Evolutionary conservation across 1,284 basidiomycete species (phyloP).

Genomic region (Apiotrichum sp.): DNA sequence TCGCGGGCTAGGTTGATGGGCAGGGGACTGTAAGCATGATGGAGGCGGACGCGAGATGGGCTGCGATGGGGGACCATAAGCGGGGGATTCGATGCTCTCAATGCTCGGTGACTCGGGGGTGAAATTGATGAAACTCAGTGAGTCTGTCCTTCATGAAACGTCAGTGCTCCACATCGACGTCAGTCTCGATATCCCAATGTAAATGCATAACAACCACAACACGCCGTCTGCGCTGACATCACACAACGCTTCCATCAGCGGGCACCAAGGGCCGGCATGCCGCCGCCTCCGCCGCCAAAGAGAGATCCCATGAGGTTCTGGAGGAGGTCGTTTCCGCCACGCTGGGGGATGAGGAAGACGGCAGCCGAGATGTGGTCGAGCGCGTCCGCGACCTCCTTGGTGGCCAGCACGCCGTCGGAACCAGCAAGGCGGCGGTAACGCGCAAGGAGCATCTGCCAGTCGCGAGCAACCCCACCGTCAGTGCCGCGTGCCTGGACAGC

Average conservation of each 20-base stretch:
- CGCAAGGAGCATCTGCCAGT: constrained; percentile 73
- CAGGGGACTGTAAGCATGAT: no score
- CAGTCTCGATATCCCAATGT: not conserved
- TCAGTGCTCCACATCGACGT: no score
- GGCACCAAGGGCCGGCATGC: constrained; percentile 8
- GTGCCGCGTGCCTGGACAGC: constrained; percentile 55
- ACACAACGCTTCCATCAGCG: not conserved
- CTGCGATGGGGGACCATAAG: no score
- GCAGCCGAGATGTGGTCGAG: constrained; percentile 55
- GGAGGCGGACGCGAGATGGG: no score
- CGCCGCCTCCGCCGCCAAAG: constrained; percentile 58
- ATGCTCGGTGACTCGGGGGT: no score
- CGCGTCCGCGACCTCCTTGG: constrained; percentile 64
- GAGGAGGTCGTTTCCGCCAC: constrained; percentile 66
- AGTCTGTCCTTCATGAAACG: no score
- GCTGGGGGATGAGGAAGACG: constrained; percentile 74
- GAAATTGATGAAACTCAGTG: no score
- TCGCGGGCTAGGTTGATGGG: no score
- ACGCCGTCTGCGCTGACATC: not conserved
- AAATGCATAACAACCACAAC: constrained; percentile 1
- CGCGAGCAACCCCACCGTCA: constrained; percentile 51
- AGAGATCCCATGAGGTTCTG: constrained; percentile 76
- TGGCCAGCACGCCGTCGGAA: constrained; percentile 56
- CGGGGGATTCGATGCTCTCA: no score
- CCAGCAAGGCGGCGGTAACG: constrained; percentile 58